Conservation (phyloP, 805 yeast genomes). For the Saccharomyces cerevisiae region DNA sequence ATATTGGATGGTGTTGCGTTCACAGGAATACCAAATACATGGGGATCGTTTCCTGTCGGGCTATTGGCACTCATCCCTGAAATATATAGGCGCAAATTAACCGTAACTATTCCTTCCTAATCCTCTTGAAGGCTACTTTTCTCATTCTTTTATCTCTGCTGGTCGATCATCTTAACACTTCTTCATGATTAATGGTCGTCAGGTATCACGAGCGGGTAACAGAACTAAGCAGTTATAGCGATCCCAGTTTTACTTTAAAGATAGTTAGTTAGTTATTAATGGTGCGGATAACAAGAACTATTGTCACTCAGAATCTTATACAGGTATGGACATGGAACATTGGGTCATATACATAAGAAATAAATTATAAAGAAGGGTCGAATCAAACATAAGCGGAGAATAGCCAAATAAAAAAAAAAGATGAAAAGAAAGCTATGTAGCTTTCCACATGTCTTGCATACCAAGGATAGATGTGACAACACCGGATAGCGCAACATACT, state of each 20-base stretch:
- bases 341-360: background rate
- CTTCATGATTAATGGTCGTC: background rate
- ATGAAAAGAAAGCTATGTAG: background rate
- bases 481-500: conserved; percentile 78
- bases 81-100: background rate
- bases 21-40: conserved; percentile 18
- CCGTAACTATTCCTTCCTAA: background rate
- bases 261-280: no score
- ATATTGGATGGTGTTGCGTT: conserved; percentile 5
- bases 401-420: background rate
- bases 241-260: background rate
- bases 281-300: background rate
- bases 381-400: background rate
- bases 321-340: background rate
- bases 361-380: background rate
- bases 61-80: background rate
- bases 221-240: background rate
- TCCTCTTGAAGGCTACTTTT: background rate
- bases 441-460: conserved; percentile 61
- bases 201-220: background rate
- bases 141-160: background rate
- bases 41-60: conserved; percentile 10
- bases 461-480: conserved; percentile 74
- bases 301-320: background rate
- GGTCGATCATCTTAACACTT: background rate